Percentiles rank a stretch among this genome's conserved stretches.
Conservation (phyloP, 2,329 filamentous ascomycete genomes). For the Ophiostoma sp. region DNA sequence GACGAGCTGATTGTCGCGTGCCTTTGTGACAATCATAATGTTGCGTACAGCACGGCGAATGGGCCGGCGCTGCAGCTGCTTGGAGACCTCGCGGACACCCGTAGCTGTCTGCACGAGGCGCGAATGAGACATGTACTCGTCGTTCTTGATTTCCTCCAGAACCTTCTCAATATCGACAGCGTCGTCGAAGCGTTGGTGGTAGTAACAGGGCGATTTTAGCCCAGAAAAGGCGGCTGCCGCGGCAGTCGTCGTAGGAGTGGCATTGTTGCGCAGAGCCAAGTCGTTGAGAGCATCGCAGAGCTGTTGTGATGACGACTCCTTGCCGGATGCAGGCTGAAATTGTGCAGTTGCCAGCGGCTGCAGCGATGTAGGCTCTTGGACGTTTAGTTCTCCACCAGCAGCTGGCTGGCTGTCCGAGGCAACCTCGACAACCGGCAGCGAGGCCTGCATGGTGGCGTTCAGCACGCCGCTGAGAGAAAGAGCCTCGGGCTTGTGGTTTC, state of each 20-base stretch:
- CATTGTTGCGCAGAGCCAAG: conserved; percentile 45
- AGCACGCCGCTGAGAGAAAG: conserved; percentile 64
- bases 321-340: neutral
- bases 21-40: conserved; percentile 98
- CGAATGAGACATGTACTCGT: conserved; percentile 90
- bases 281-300: conserved; percentile 63
- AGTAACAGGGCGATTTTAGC: conserved; percentile 92
- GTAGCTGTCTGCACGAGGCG: conserved; percentile 93
- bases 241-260: conserved; percentile 43
- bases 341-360: neutral
- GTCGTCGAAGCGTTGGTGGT: conserved; percentile 95
- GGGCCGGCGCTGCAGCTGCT: conserved; percentile 87
- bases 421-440: conserved; percentile 35
- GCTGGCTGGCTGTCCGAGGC: conserved; percentile 20
- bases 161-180: conserved; percentile 94
- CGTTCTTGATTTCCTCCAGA: conserved; percentile 86
- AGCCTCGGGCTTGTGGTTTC: conserved; percentile 61
- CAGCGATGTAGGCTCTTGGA: neutral
- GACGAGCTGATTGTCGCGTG: conserved; percentile 90
- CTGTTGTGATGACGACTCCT: conserved; percentile 52
- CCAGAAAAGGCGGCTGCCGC: conserved; percentile 55
- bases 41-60: conserved; percentile 90
- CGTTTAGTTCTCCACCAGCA: conserved; percentile 36
- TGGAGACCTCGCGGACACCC: conserved; percentile 90
- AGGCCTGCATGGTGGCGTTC: conserved; percentile 39